Base-by-base conservation (phyloP, 2,329 filamentous ascomycete genomes). In the Calonectria multiphialidica region DNA sequence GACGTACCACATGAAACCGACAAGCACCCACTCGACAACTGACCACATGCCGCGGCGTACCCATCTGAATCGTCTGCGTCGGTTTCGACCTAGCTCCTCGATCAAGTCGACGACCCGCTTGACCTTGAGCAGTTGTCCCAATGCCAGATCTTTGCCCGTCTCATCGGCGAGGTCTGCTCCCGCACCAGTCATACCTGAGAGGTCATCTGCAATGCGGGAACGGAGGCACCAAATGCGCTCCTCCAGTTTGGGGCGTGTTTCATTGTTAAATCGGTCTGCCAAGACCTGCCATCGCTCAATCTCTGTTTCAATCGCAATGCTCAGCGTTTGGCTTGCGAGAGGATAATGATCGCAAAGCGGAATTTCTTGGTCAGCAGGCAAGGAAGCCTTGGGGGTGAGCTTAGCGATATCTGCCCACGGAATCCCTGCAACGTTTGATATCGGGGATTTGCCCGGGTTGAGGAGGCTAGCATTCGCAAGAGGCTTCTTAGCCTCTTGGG, bases 1-100 rank as follows among this genome's bases (percentile, higher is more conserved):
- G 18, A 97, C 92, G 83, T 93, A 95, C 95, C 97, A 98, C 92
- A 98, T 95, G 77, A 97, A 90, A 5, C 94, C 94, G 45, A 98
- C 91, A 21, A 98, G 88, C 62, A 91, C 86, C 95, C 95, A 98
- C 86, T 98, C 96, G 18, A 98, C 90, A 23, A 93, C 84, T 67
- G 95, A 91, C 90, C 95, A 98, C 16, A 95, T 93, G 0, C 92
- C 91, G 16, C 94, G 88, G 45, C 95, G 88, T 28, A 95, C 83
- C 91, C 95, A 95, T 67, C 94, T 88, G 80, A 97, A 91, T 70
- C 91, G 84, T 35, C 91, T 84, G 16, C 91, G 88, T 65, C 95
- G 88, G 71, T 93, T 88, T 71, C 94, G 88, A 64, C 95, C 88
- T 87, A 94, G 92, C 79, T 93, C 90, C 71, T 97, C 89, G 72